Conservation (phyloP, 495 filamentous ascomycete species). For the Oidiodendron maius region DNA sequence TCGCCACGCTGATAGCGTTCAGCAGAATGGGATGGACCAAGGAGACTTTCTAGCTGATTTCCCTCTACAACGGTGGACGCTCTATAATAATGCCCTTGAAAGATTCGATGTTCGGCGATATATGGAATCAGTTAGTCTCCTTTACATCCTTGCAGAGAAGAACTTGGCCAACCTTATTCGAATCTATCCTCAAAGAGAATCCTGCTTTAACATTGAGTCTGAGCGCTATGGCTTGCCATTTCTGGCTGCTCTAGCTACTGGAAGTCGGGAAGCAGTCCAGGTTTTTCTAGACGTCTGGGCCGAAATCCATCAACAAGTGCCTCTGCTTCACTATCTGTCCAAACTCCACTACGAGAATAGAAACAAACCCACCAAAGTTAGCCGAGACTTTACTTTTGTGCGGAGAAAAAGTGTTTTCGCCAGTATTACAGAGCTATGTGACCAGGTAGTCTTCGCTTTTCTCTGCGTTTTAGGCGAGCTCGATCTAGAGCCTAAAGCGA, state of each 20-base stretch:
- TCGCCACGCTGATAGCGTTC: constrained; percentile 32
- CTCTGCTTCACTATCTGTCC: constrained; percentile 8
- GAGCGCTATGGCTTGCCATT: neutral
- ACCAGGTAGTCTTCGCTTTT: constrained; percentile 11
- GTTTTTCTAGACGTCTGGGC: constrained; percentile 17
- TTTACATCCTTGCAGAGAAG: constrained; percentile 41
- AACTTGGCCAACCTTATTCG: neutral
- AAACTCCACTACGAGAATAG: constrained; percentile 12
- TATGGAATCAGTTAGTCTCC: constrained; percentile 27
- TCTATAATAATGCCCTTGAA: constrained; percentile 32
- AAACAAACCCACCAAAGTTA: constrained; percentile 1
- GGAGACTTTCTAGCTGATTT: constrained; percentile 30
- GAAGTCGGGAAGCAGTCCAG: constrained; percentile 17
- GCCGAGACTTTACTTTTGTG: constrained; percentile 11
- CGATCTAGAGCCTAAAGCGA: constrained; percentile 1
- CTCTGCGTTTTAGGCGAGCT: constrained; percentile 3
- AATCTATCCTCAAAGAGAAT: neutral
- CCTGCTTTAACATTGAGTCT: neutral
- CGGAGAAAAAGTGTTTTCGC: neutral
- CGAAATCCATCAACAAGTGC: neutral
- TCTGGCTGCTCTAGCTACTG: constrained; percentile 16
- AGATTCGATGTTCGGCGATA: constrained; percentile 24
- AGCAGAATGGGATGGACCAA: constrained; percentile 33
- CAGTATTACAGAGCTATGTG: constrained; percentile 8
- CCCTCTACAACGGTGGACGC: constrained; percentile 29